Base-by-base conservation (phyloP, 1,284 basidiomycete genomes). In the Xerocomus cyaneibrunnescens region DNA sequence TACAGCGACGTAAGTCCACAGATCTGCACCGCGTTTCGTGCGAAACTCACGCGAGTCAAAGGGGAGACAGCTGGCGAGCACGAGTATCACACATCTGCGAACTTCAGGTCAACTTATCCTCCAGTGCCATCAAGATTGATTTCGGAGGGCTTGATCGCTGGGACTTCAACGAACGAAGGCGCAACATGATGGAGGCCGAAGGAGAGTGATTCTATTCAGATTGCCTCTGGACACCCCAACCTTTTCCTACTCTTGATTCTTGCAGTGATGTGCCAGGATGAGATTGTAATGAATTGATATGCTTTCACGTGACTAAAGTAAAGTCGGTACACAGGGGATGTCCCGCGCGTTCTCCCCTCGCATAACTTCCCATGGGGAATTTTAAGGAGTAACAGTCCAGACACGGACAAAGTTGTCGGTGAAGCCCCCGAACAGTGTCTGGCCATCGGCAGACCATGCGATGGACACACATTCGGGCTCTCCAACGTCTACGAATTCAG, bases 361-460 rank as follows among this genome's bases (percentile, higher is more conserved):
- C 56, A 66, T 56, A 60, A 62, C 62, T 59, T 65, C 66, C 65
- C 59, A 56, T 45, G 55, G 52, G 50, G 56, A 48, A 62, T 74
- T 75, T 78, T 81, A 89, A 78, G 85, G 80, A 60, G 81, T 83
- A 66, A 96, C 93, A 68, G 84, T 87, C 93, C 93, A 96, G 72
- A 95, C 91, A 65, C 93, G 89, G 74, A 95, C 85, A 62, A 85
- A 79, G 78, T 94, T 87, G 75, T 95, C 93, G 51, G 90, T 90
- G 83, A 92, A 95, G 57, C 95, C 95, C 73, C 89, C 92, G 72
- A 97, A 98, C 60, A 99, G 83, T 51, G 94, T 97, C 78, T 96
- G 92, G 58, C 96, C 96, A 73, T 98, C 96, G 55, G 96, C 87
- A 55, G 94, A 98, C 97, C 97, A 99, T 61, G 97, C 92, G 66